A percentile compares a stretch with the other conserved stretches of the same genome.
These are phyloP conservation scores for Clonostachys rosea DNA, from an alignment of 2,329 filamentous ascomycete genomes.

Conservation along the genomic window DNA sequence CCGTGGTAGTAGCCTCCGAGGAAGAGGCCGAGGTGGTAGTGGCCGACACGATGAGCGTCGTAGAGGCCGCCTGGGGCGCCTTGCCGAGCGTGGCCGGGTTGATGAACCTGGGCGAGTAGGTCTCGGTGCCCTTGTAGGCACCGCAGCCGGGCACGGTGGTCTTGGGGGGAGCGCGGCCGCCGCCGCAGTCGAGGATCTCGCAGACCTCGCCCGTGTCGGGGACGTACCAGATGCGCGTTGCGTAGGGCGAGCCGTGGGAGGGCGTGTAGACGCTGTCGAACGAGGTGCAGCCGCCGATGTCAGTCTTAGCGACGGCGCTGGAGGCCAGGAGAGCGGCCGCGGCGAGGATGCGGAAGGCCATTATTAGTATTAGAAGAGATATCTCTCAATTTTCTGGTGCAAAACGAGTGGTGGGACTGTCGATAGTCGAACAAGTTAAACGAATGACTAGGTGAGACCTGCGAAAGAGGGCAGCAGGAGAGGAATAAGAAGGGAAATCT, in stretches of 20 bases:
- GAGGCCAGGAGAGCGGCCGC: slow-evolving; percentile 19
- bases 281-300: slow-evolving; percentile 37
- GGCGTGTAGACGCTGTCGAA: slow-evolving; percentile 1
- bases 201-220: slow-evolving; percentile 62
- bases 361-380: slow-evolving; percentile 3
- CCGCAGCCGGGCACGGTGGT: slow-evolving; percentile 57
- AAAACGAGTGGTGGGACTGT: too few species aligned
- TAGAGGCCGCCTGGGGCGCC: neutral
- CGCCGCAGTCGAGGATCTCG: slow-evolving; percentile 61
- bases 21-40: neutral
- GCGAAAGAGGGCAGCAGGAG: too few species aligned
- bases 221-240: slow-evolving; percentile 53
- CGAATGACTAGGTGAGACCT: too few species aligned
- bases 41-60: neutral
- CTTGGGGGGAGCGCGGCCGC: slow-evolving; percentile 60
- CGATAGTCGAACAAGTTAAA: too few species aligned
- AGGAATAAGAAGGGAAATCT: too few species aligned
- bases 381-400: too few species aligned
- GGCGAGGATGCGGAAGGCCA: slow-evolving; percentile 16
- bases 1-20: neutral
- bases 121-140: slow-evolving; percentile 48
- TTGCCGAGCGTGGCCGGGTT: slow-evolving; percentile 16
- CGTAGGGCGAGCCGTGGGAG: slow-evolving; percentile 22
- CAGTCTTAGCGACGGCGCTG: slow-evolving; percentile 33
- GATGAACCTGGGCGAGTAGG: slow-evolving; percentile 47